phyloP scores from a whole-genome alignment of 176 grass and related monocot genomes.

The Raddia distichophylla region DNA sequence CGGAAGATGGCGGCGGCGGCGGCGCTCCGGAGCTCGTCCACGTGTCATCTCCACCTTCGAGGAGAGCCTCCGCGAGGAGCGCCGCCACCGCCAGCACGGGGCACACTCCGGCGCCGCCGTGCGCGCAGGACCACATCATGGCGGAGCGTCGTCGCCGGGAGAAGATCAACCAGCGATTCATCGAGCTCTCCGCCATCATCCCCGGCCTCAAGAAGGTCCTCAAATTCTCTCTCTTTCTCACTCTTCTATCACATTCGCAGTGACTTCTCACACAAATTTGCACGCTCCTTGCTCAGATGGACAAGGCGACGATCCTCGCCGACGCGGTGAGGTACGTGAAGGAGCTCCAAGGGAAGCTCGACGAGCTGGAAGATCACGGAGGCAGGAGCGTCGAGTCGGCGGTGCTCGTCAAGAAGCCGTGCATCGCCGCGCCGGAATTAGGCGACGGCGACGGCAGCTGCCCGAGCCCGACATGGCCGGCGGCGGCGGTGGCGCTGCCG shows the following conservation, averaged over 20 bases:
- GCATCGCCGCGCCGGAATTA: slow-evolving; percentile 28
- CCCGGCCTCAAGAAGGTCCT: slow-evolving; percentile 73
- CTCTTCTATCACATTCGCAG: no score
- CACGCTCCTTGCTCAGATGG: slow-evolving; percentile 40
- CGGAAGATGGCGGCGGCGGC: not conserved
- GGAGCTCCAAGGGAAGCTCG: slow-evolving; percentile 66
- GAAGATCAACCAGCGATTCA: slow-evolving; percentile 77
- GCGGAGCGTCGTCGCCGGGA: slow-evolving; percentile 74
- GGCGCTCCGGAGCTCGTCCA: not conserved
- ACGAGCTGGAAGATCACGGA: slow-evolving; percentile 40
- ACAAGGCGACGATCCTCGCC: slow-evolving; percentile 75
- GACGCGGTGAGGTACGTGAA: slow-evolving; percentile 62
- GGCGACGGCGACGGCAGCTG: not conserved
- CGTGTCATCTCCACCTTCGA: not conserved
- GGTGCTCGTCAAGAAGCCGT: slow-evolving; percentile 51
- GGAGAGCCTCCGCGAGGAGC: not conserved
- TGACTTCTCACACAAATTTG: no score
- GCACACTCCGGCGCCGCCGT: not conserved
- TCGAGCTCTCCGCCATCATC: slow-evolving; percentile 73
- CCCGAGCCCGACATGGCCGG: not conserved
- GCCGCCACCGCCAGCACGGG: slow-evolving; percentile 8
- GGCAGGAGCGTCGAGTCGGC: slow-evolving; percentile 36
- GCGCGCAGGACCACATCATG: slow-evolving; percentile 61
- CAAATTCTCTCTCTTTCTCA: no score
- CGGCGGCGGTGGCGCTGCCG: slow-evolving; percentile 21